Evolutionary conservation across 2,329 filamentous ascomycete species (phyloP).

Genomic region (Achaetomium macrosporum): DNA sequence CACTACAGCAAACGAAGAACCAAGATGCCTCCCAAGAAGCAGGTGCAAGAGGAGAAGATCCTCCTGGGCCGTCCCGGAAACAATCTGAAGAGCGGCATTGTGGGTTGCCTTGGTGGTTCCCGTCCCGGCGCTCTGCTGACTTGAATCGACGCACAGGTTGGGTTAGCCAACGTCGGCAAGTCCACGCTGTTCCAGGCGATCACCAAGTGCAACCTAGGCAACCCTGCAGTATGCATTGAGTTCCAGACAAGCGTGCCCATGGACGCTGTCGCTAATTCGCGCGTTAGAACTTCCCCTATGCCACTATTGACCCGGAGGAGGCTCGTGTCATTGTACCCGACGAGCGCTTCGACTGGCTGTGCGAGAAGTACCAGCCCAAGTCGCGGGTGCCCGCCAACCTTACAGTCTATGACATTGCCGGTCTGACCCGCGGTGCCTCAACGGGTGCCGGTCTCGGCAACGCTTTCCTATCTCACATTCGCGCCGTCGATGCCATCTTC

Average conservation of each 20-base stretch:
- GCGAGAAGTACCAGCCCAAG: constrained; percentile 95
- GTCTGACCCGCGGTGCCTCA: constrained; percentile 89
- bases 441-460: constrained; percentile 97
- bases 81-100: constrained; percentile 98
- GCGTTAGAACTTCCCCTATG: constrained; percentile 88
- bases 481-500: constrained; percentile 96
- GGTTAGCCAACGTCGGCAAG: constrained; percentile 98
- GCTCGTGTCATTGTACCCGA: constrained; percentile 95
- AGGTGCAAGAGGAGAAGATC: constrained; percentile 87
- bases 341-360: constrained; percentile 92
- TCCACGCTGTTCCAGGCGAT: constrained; percentile 99
- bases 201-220: constrained; percentile 94
- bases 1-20: constrained; percentile 57
- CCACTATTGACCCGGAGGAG: constrained; percentile 98
- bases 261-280: constrained; percentile 14
- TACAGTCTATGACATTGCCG: constrained; percentile 98
- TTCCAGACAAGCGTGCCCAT: constrained; percentile 15
- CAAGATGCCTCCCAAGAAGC: constrained; percentile 94
- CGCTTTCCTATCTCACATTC: constrained; percentile 96
- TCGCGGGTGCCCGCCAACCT: constrained; percentile 94
- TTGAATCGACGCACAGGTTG: constrained; percentile 57
- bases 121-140: constrained; percentile 25
- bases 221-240: constrained; percentile 71
- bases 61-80: constrained; percentile 93
- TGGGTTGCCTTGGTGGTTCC: constrained; percentile 36